Evolutionary conservation across 148 eudicot species (phyloP), one percentile per base, ranked within the genome.

Genomic region (Cornus kousa): DNA sequence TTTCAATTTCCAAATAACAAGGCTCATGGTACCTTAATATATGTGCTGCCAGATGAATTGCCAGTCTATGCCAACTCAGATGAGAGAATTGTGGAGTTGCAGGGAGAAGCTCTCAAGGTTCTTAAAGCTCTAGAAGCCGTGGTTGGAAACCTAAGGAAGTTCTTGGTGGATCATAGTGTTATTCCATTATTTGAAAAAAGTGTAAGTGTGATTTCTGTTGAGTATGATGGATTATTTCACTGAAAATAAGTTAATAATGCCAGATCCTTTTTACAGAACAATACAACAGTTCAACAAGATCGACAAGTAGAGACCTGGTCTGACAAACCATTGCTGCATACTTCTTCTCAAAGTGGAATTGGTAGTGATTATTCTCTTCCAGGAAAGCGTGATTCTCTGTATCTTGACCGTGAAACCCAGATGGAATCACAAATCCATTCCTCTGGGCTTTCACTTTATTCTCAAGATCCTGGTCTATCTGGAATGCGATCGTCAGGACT

Each of bases 61-160:
- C 92, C 92, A 62, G 74, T 83, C 37, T 92, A 88, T 87, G 97
- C 88, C n/a, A 85, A 83, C 77, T 72, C 97, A 81, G 99, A 93
- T 23, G 95, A 93, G 83, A 91, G 94, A 80, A 79, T 93, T 86
- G 95, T 91, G 74, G 99, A 96, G 84, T 67, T 96, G 82, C 95
- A 89, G 75, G 99, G 97, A 76, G 99, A 95, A 82, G 89, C 90
- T 77, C 79, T 85, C 17, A 95, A 95, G 84, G 99, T 93, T 87
- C 89, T 84, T 48, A 85, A 90, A 81, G 97, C 97, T 75, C 74
- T 96, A 31, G 94, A 91, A 84, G 87, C 89, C 74, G 98, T 93
- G 71, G 82, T 91, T 73, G 94, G 93, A 62, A 97, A 93, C 82
- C 83, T 96, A 70, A 93, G 99, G 81, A 96, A 91, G 80, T 96